Evolutionary conservation across 1,284 basidiomycete species (phyloP), one percentile per base, ranked within the genome.

Genomic region (Malassezia sp.): DNA sequence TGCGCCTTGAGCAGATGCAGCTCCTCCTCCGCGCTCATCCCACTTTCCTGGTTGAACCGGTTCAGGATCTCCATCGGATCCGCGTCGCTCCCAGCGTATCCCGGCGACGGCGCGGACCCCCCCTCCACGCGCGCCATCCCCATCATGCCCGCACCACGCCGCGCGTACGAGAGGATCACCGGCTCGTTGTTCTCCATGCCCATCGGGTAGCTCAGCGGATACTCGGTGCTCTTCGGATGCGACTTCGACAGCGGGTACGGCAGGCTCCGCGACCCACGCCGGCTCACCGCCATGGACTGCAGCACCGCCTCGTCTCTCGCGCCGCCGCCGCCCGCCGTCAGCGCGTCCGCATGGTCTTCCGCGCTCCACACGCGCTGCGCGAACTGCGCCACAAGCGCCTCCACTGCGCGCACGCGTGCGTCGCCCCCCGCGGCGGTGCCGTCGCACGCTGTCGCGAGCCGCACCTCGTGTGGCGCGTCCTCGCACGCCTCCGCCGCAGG

Each of bases 1-100:
- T 89, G 85, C 17, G 83, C 83, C 71, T 87, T 86, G 44, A 90
- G 77, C 39, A 87, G 71, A 58, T 79, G 78, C 41, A 88, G 75
- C 71, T 89, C 85, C 71, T 87, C 81, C 23, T 82, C 78, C 2
- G 82, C 80, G 5, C 67, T 68, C 21, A 72, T 55, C n/a, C 67
- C 61, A 45, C 59, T 63, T 45, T 70, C 65, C 45, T 67, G 60
- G 42, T 53, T 62, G 49, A 67, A 64, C 15, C 56, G 48, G 38
- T 70, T 63, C 34, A 67, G 66, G 14, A 66, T 63, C 22, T 59
- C 61, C n/a, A 67, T 52, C 31, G 65, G 64, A 36, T 61, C 60
- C 29, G 41, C 31, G 6, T 44, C 48, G 9, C 38, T 38, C 24
- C 42, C 15, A 3, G 7, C n/a, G 22, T 38, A 38, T 9, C 14